These are phyloP conservation scores for sweet orange (Citrus sinensis) DNA, from an alignment of 345 rosid genomes.

Conservation along the genomic window DNA sequence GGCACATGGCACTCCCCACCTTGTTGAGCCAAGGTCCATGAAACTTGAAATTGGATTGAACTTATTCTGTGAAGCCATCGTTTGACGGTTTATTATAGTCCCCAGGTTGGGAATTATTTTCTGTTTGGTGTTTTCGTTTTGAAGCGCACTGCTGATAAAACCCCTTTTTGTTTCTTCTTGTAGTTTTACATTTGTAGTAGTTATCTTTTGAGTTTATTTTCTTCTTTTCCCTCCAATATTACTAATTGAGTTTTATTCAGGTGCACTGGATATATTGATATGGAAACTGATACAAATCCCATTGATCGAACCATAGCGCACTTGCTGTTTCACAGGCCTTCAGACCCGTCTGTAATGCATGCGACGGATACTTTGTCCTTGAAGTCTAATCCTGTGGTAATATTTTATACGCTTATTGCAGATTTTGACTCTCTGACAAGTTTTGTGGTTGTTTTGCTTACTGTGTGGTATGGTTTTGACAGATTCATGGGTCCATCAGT, in stretches of 20 bases:
- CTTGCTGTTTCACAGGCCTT: constrained; percentile 81
- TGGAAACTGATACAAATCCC: constrained; percentile 89
- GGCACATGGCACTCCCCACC: too few species aligned
- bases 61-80: too few species aligned
- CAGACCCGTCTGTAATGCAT: constrained; percentile 49
- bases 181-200: not conserved
- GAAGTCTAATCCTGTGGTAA: constrained; percentile 54
- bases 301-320: constrained; percentile 95
- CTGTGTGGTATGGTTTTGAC: constrained; percentile 13
- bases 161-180: not conserved
- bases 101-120: not conserved
- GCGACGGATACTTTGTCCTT: constrained; percentile 31
- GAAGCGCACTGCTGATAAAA: not conserved
- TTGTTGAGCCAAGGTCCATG: not conserved
- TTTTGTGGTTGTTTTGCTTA: not conserved
- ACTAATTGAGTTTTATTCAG: constrained; percentile 33
- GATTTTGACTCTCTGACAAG: not conserved
- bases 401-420: constrained; percentile 6
- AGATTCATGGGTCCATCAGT: constrained; percentile 47
- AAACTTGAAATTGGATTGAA: not conserved
- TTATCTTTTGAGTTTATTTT: not conserved
- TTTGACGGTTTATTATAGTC: not conserved
- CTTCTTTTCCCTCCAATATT: not conserved
- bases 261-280: constrained; percentile 60
- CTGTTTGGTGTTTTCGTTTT: not conserved